Evolutionary conservation across 257 asterid genomes (phyloP), one percentile per base, ranked within the genome.

Genomic region (Scutellaria galericulata): DNA sequence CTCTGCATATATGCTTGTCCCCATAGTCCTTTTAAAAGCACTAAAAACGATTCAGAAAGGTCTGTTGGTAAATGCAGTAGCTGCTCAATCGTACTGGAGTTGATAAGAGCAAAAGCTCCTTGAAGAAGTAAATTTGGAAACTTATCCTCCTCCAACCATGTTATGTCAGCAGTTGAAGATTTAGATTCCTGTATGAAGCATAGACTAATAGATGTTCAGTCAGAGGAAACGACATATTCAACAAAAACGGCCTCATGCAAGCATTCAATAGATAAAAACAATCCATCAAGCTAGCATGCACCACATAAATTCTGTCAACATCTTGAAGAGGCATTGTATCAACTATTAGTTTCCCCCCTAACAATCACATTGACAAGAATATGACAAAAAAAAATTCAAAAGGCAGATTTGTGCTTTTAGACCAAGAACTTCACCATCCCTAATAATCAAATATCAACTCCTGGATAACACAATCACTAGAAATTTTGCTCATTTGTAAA

Each of bases 181-280:
- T 70, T 76, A 51, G 71, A 80, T 69, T 58, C 91, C 96, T 89
- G 96, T 73, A 78, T 64, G 76, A 83, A 82, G 78, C 86, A 79
- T 75, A 75, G 75, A 82, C 96, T 91, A 79, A 66, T 74, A 73
- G 81, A 78, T 68, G 74, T 73, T 83, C 77, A 86, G 84, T 56
- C 74, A 48, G 66, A 55, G 35, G 22, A 12, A 53, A 62, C 7
- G 56, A 18, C 7, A 20, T 9, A 20, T 14, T 62, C 57, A 66
- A 13, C 27, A 39, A 68, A 24, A 63, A 1, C 27, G 48, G 61
- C 12, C 24, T 7, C 27, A 18, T 60, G 59, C 20, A 41, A 58
- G 37, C 51, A 58, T 8, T 60, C 15, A 40, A n/a, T 1, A 31
- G 10, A 54, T 11, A 2, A 7, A 7, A 46, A 46, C 44, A 13